Conservation (phyloP, 2,329 filamentous ascomycete genomes). For the Scortechinia acanthostroma region DNA sequence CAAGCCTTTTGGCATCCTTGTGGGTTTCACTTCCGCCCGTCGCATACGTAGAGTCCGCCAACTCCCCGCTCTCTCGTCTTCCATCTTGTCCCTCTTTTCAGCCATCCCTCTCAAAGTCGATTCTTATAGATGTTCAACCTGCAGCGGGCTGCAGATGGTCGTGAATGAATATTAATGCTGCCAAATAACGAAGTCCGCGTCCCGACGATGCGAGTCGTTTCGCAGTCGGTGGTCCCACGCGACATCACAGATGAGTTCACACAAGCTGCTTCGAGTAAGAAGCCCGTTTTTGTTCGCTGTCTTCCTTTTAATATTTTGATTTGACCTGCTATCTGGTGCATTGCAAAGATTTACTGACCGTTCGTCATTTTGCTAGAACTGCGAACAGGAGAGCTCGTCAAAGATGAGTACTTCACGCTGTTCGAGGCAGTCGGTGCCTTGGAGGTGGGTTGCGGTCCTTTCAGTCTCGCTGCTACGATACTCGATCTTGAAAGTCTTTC, state of each 20-base stretch:
- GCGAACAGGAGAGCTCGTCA: constrained; percentile 51
- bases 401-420: constrained; percentile 63
- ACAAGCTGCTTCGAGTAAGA: constrained; percentile 37
- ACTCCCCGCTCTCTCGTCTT: background rate
- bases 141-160: too few species aligned
- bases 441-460: constrained; percentile 19
- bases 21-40: background rate
- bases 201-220: constrained; percentile 16
- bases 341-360: background rate
- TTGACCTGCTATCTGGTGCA: too few species aligned
- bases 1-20: too few species aligned
- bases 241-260: constrained; percentile 50
- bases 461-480: background rate
- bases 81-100: too few species aligned
- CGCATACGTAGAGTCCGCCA: too few species aligned
- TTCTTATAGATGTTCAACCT: too few species aligned
- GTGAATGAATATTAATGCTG: too few species aligned
- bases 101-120: too few species aligned
- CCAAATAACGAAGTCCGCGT: constrained; percentile 19
- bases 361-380: constrained; percentile 29
- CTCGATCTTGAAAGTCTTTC: background rate
- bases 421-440: constrained; percentile 60
- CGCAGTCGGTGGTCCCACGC: constrained; percentile 26
- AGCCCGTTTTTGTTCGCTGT: too few species aligned
- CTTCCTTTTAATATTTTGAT: too few species aligned